Conservation (phyloP, 2,329 filamentous ascomycete genomes). For the Camptophora hylomeconis region DNA sequence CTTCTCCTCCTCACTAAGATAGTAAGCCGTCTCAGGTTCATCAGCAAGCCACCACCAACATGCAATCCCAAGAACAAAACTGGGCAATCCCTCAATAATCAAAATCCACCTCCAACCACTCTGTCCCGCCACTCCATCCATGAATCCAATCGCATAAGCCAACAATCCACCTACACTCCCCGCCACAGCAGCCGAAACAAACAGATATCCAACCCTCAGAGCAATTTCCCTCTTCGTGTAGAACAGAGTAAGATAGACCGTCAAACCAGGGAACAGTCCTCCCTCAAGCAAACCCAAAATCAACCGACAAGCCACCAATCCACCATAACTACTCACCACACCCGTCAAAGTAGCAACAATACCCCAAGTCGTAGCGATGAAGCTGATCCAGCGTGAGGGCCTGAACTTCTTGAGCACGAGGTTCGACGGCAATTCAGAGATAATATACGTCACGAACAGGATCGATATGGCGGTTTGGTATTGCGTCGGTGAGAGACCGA, state of each 20-base stretch:
- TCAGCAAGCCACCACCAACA: slow-evolving; percentile 35
- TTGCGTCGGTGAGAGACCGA: slow-evolving; percentile 37
- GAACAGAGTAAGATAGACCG: slow-evolving; percentile 34
- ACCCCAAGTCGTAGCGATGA: slow-evolving; percentile 26
- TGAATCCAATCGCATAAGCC: slow-evolving; percentile 38
- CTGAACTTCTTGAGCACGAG: slow-evolving; percentile 33
- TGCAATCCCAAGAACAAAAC: slow-evolving; percentile 28
- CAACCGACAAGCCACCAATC: slow-evolving; percentile 34
- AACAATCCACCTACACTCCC: slow-evolving; percentile 41
- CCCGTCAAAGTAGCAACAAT: slow-evolving; percentile 39
- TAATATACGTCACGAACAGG: slow-evolving; percentile 49
- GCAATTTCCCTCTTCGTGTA: slow-evolving; percentile 32
- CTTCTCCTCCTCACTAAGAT: slow-evolving; percentile 33
- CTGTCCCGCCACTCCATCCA: slow-evolving; percentile 36
- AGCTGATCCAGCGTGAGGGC: slow-evolving; percentile 39
- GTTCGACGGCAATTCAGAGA: slow-evolving; percentile 25
- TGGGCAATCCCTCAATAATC: slow-evolving; percentile 41
- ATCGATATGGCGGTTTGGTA: slow-evolving; percentile 58
- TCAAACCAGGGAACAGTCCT: slow-evolving; percentile 30
- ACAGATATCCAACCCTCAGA: slow-evolving; percentile 28
- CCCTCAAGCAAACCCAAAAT: slow-evolving; percentile 32
- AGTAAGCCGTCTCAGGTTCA: slow-evolving; percentile 30
- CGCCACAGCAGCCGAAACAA: slow-evolving; percentile 36
- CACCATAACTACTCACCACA: slow-evolving; percentile 32
- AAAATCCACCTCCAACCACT: slow-evolving; percentile 39